Base-by-base conservation (phyloP, 352 stramenopile species). In the Globisporangium radiosum region DNA sequence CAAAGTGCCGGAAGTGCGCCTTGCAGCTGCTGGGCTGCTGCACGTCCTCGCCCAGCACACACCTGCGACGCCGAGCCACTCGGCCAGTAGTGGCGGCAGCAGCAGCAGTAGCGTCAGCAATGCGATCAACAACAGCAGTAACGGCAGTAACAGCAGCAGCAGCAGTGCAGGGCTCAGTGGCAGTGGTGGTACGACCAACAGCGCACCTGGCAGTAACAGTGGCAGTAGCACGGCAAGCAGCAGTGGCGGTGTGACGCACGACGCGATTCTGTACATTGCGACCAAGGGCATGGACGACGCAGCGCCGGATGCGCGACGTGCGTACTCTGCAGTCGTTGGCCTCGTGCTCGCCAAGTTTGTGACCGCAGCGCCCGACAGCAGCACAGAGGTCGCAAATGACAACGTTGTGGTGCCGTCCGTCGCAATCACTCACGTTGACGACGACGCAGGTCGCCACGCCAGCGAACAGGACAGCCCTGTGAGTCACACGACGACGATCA, bases 331-430 rank as follows among this genome's bases (percentile, higher is more conserved):
- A 5, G 77, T 90, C 15, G 78, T 92, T 0, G 86, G 86, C 5
- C 74, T 85, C n/a, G 77, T 90, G 51, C 71, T 93, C 44, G 84
- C 84, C 7, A 90, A 93, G 45, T 90, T 85, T 45, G 75, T 78
- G 7, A 81, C 71, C 4, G 69, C 68, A 36, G 75, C 75, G 0
- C 73, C 71, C 25, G 70, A 89, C 4, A 60, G 54, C n/a, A 14
- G 10, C n/a, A 33, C 47, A 14, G 42, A 10, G 17, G 19, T 15
- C 45, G 14, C 14, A 47, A n/a, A 25, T 15, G 43, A 47, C 45
- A 50, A 39, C 7, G 64, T 67, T 37, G 62, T 66, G 3, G 52
- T 42, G 14, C 64, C 59, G 57, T 25, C 19, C 11, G 40, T 40
- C 4, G 13, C n/a, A 4, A 57, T 60, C 7, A 49, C n/a, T 15